Evolutionary conservation across 2,329 filamentous ascomycete genomes (phyloP).

Genomic region (Fusarium sp.): DNA sequence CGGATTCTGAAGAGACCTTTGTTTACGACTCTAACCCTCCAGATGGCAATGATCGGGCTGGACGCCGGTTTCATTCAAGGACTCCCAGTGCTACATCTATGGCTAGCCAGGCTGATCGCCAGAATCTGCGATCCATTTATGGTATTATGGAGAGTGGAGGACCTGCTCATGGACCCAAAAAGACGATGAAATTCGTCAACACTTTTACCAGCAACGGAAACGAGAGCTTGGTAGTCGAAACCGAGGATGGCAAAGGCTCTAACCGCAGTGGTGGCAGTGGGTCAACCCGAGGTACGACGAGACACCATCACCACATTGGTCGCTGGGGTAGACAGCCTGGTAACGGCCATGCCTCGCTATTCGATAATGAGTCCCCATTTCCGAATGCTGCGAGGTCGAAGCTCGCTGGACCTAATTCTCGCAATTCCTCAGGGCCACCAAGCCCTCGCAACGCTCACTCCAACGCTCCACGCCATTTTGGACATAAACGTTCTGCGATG

Average conservation of each 20-base stretch:
- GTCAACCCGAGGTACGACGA: conserved; percentile 69
- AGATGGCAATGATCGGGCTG: conserved; percentile 63
- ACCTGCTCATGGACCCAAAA: conserved; percentile 64
- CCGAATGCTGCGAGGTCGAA: conserved; percentile 71
- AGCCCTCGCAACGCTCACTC: conserved; percentile 68
- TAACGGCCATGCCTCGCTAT: conserved; percentile 74
- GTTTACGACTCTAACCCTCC: conserved; percentile 98
- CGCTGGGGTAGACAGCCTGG: conserved; percentile 76
- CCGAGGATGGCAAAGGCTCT: conserved; percentile 70
- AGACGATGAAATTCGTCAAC: conserved; percentile 96
- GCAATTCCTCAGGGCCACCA: conserved; percentile 72
- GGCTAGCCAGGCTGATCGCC: conserved; percentile 71
- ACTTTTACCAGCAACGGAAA: conserved; percentile 71
- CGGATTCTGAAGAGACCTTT: conserved; percentile 97
- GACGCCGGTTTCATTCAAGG: conserved; percentile 86
- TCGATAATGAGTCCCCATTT: conserved; percentile 82
- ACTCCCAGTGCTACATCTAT: conserved; percentile 93
- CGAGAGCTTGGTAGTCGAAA: conserved; percentile 62
- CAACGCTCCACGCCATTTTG: conserved; percentile 40
- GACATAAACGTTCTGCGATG: conserved; percentile 60
- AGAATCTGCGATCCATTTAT: conserved; percentile 71
- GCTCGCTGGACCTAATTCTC: conserved; percentile 62
- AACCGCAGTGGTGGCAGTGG: conserved; percentile 67
- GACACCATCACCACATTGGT: conserved; percentile 78
- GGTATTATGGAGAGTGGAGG: conserved; percentile 68